Base-by-base conservation (phyloP, 257 asterid genomes). In the Phtheirospermum japonicum region DNA sequence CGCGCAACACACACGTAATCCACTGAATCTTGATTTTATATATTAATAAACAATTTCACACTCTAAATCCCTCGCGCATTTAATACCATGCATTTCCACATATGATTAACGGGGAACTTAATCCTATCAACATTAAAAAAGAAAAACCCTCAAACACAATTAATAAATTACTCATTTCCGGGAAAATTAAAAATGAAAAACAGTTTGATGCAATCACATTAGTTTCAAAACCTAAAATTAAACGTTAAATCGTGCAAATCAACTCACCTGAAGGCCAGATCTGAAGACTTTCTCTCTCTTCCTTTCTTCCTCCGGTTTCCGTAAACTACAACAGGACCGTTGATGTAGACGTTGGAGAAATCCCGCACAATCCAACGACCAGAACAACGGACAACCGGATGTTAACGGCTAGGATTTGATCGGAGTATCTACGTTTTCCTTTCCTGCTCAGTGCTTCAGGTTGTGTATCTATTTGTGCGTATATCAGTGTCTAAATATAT, bases 231-330 rank as follows among this genome's bases (percentile, higher is more conserved):
- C 57, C 59, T 10, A 59, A 34, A 7, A 32, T 16, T 30, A 18
- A 64, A 65, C 50, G 61, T 14, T 23, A 72, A 56, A 40, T 0
- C 4, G 58, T 19, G 58, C 14, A 58, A 60, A 71, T 30, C 61
- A 65, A 79, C 90, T 77, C 75, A 90, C 95, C 89, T 32, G 81
- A 77, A 64, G 66, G 70, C 76, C 87, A 85, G 95, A 85, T 87
- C 95, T 83, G 80, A 79, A 68, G 66, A 45, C 60, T 33, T 45
- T 50, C 61, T 51, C 67, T 4, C 49, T 42, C 49, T 14, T 3
- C 28, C 65, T 56, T 23, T 54, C 57, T 17, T 57, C 70, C 28
- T 1, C 28, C 28, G 28, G 49, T 14, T 50, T 51, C 64, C 71
- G 62, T 16, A 49, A 53, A 54, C 64, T 54, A 30, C 64, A 7